phyloP scores from a whole-genome alignment of 257 asterid genomes.

The Cinchona pubescens region DNA sequence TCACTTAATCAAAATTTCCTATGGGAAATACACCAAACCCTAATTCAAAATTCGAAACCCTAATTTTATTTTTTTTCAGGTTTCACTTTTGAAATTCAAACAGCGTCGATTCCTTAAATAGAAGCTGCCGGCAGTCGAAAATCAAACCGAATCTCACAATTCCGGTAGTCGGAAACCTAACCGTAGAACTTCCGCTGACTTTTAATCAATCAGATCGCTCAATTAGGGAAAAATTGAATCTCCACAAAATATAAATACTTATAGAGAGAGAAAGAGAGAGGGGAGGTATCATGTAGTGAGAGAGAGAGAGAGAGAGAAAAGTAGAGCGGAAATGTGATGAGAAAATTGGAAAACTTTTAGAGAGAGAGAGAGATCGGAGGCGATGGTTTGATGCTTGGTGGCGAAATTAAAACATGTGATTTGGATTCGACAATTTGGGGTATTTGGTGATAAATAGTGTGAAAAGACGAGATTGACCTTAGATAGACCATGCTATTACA shows the following conservation, averaged over 20 bases:
- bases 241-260: background rate
- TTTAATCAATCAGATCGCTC: constrained; percentile 51
- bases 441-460: constrained; percentile 11
- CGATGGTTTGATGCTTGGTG: constrained; percentile 27
- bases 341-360: constrained; percentile 1
- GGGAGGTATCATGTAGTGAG: background rate
- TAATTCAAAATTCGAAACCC: constrained; percentile 49
- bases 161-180: constrained; percentile 26
- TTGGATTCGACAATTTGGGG: constrained; percentile 27
- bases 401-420: constrained; percentile 31
- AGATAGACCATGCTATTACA: background rate
- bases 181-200: constrained; percentile 30
- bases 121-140: constrained; percentile 16
- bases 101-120: constrained; percentile 22
- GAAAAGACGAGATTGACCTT: constrained; percentile 10
- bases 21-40: constrained; percentile 3
- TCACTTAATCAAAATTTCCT: constrained; percentile 17
- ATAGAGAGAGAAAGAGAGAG: background rate
- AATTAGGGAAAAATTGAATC: constrained; percentile 35
- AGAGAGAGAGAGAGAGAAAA: background rate
- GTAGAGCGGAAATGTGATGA: background rate
- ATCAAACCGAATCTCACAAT: constrained; percentile 18
- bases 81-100: constrained; percentile 19
- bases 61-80: constrained; percentile 34
- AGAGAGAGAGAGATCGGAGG: constrained; percentile 33